Conservation (phyloP, 225 moss, liverwort and hornwort species). For the Sphagnum tenellum region DNA sequence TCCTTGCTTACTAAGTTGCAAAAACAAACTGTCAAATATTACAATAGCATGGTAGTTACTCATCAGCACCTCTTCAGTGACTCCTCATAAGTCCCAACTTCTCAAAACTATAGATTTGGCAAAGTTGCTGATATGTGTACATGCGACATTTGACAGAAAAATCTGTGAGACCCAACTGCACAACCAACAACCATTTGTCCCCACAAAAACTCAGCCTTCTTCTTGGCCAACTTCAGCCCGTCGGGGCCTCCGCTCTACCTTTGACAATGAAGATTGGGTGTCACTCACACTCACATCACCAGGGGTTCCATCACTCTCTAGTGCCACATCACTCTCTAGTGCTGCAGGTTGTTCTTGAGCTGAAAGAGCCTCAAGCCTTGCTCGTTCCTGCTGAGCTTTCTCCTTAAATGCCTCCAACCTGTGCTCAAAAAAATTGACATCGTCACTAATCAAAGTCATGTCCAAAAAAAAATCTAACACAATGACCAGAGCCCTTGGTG, state of each 20-base stretch:
- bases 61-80: too few species aligned
- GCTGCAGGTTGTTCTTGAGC: not conserved
- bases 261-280: slow-evolving; percentile 19
- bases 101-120: too few species aligned
- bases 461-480: not conserved
- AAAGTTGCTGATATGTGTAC: too few species aligned
- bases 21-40: too few species aligned
- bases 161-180: too few species aligned
- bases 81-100: too few species aligned
- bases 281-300: too few species aligned
- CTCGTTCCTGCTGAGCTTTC: slow-evolving; percentile 12
- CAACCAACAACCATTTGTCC: too few species aligned
- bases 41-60: too few species aligned
- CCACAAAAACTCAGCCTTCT: not conserved
- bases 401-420: slow-evolving; percentile 55
- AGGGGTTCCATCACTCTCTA: not conserved
- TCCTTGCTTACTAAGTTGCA: too few species aligned
- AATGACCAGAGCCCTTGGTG: not conserved
- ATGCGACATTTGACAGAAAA: too few species aligned
- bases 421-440: not conserved
- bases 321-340: not conserved
- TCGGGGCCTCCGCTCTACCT: slow-evolving; percentile 60
- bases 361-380: slow-evolving; percentile 13
- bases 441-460: not conserved
- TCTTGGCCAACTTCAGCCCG: slow-evolving; percentile 17